phyloP scores from a whole-genome alignment of 163 green algal genomes.

The Coccomyxa subellipsoidea region DNA sequence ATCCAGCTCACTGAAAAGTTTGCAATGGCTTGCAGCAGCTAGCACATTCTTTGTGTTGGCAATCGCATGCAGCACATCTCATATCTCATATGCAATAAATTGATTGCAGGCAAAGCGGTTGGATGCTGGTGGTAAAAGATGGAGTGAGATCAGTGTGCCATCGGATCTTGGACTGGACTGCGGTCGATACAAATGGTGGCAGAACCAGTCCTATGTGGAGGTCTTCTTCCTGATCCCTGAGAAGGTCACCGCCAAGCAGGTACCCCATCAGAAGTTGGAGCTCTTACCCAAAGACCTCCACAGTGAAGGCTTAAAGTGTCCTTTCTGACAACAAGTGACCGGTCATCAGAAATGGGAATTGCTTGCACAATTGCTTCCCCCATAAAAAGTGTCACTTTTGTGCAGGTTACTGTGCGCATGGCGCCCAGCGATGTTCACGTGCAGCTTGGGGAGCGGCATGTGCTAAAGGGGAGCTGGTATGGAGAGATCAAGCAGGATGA shows the following conservation, averaged over 20 bases:
- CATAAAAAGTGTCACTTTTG: too few relatives aligned
- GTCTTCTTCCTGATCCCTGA: conserved; percentile 53
- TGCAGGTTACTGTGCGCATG: conserved; percentile 40
- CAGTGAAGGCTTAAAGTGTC: too few relatives aligned
- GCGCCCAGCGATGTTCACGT: conserved; percentile 31
- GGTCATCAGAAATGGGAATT: not conserved
- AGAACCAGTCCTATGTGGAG: conserved; percentile 69
- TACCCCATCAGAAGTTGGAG: not conserved
- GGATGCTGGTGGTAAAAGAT: not conserved
- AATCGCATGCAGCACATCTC: not conserved
- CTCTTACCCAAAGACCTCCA: too few relatives aligned
- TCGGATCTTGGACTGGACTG: conserved; percentile 42
- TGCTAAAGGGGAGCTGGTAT: conserved; percentile 47
- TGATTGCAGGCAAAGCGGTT: not conserved
- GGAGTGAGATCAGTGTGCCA: conserved; percentile 36
- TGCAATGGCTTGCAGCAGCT: too few relatives aligned
- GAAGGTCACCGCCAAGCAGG: conserved; percentile 14
- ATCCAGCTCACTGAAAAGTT: not conserved
- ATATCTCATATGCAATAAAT: not conserved
- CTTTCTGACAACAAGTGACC: too few relatives aligned
- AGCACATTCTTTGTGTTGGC: too few relatives aligned
- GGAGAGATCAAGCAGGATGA: conserved; percentile 56
- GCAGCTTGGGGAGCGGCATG: conserved; percentile 22
- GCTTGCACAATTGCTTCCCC: not conserved
- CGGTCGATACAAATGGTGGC: conserved; percentile 60